A percentile compares a stretch with the other conserved stretches of the same genome.
phyloP scores from a whole-genome alignment of 495 filamentous ascomycete genomes.

The Letharia columbiana region DNA sequence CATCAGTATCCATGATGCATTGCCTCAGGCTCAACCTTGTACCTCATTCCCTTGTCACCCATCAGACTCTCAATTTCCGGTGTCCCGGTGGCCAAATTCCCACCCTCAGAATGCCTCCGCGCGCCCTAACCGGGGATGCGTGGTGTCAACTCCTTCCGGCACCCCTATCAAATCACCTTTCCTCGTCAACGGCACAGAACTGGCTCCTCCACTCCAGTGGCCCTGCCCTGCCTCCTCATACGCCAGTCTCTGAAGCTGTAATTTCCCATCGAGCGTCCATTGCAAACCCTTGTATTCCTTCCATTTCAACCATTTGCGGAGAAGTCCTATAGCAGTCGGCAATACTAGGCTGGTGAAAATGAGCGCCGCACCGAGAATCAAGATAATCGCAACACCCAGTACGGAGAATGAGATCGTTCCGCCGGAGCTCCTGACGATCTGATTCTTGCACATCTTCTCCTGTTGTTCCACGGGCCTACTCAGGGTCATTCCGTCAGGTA shows the following conservation, averaged over 20 bases:
- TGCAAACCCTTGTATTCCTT: constrained; percentile 22
- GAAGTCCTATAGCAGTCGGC: constrained; percentile 13
- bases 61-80: constrained; percentile 8
- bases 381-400: constrained; percentile 25
- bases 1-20: neutral
- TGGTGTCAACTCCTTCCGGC: neutral
- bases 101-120: neutral
- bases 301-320: constrained; percentile 15
- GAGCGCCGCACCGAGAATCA: constrained; percentile 24
- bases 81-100: no score
- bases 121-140: constrained; percentile 5
- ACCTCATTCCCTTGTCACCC: neutral
- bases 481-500: neutral
- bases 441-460: constrained; percentile 19
- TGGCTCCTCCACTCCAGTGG: constrained; percentile 21
- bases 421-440: constrained; percentile 15
- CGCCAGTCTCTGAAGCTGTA: constrained; percentile 28
- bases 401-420: constrained; percentile 25
- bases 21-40: neutral
- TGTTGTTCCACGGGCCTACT: neutral
- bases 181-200: constrained; percentile 21
- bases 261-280: constrained; percentile 25
- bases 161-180: constrained; percentile 13
- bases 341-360: constrained; percentile 24
- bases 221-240: constrained; percentile 28